Percentiles rank a stretch among this genome's conserved stretches.
phyloP scores from a whole-genome alignment of 371 early-diverging fungal species.

The Apophysomyces trapeziformis region DNA sequence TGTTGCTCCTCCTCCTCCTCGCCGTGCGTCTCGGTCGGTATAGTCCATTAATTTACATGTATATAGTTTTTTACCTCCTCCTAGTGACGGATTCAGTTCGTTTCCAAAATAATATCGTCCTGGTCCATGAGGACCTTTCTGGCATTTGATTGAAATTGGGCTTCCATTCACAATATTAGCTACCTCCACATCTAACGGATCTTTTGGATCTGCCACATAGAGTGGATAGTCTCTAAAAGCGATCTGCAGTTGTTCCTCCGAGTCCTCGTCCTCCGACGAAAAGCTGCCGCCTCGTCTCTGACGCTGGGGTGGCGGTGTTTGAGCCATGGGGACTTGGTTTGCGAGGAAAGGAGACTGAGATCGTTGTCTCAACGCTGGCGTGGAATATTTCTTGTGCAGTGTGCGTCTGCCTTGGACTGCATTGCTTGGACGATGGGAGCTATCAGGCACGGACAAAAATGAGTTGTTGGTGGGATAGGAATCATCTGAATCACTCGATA shows the following conservation, averaged over 20 bases:
- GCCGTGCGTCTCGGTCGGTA: constrained; percentile 25
- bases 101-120: constrained; percentile 68
- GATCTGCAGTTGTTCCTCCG: constrained; percentile 20
- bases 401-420: constrained; percentile 13
- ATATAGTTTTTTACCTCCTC: constrained; percentile 52
- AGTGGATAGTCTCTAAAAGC: constrained; percentile 29
- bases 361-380: constrained; percentile 23
- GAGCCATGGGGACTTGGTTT: constrained; percentile 1
- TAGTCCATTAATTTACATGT: constrained; percentile 57
- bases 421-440: constrained; percentile 11
- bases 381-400: constrained; percentile 38
- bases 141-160: constrained; percentile 54
- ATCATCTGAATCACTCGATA: constrained; percentile 18
- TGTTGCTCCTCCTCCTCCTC: constrained; percentile 17
- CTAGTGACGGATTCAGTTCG: constrained; percentile 44
- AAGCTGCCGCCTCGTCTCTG: constrained; percentile 9
- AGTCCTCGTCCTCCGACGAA: constrained; percentile 13
- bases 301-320: constrained; percentile 13
- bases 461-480: constrained; percentile 16
- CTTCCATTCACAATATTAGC: constrained; percentile 59
- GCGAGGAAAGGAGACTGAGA: constrained; percentile 19
- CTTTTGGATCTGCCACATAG: constrained; percentile 52
- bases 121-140: constrained; percentile 42
- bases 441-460: constrained; percentile 19
- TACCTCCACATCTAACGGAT: constrained; percentile 63